Percentiles rank a stretch among this genome's conserved stretches.
Evolutionary conservation across 805 yeast genomes (phyloP).

Genomic region (Pichia exigua): DNA sequence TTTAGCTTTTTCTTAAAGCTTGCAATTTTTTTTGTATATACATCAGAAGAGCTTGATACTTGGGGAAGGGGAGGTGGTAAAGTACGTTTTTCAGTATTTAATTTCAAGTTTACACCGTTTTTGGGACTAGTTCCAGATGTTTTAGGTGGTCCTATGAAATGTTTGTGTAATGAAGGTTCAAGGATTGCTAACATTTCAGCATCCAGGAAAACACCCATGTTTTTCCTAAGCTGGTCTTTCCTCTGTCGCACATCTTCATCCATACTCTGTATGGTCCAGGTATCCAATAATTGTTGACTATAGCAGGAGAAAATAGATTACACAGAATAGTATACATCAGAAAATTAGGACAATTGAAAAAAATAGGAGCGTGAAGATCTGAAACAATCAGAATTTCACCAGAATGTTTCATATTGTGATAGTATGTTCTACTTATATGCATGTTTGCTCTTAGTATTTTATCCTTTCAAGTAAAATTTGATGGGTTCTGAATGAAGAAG

Average conservation of each 20-base stretch:
- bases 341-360: neutral
- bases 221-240: slow-evolving; percentile 9
- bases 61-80: slow-evolving; percentile 18
- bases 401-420: neutral
- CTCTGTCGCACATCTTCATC: neutral
- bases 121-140: neutral
- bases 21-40: slow-evolving; percentile 16
- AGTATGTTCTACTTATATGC: neutral
- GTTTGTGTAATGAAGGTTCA: slow-evolving; percentile 5
- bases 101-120: neutral
- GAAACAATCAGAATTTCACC: neutral
- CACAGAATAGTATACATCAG: neutral
- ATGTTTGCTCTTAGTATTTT: neutral
- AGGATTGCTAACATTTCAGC: neutral
- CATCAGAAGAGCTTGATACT: slow-evolving; percentile 9
- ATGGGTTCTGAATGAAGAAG: neutral
- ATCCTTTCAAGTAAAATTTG: neutral
- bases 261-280: neutral
- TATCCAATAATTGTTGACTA: neutral
- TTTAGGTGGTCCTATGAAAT: slow-evolving; percentile 3
- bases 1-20: slow-evolving; percentile 19
- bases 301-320: neutral
- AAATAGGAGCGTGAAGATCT: neutral
- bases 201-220: slow-evolving; percentile 19
- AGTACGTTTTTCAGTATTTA: neutral